These are phyloP conservation scores for Ophiocytium majus DNA, from an alignment of 352 stramenopile species.

Conservation along the genomic window DNA sequence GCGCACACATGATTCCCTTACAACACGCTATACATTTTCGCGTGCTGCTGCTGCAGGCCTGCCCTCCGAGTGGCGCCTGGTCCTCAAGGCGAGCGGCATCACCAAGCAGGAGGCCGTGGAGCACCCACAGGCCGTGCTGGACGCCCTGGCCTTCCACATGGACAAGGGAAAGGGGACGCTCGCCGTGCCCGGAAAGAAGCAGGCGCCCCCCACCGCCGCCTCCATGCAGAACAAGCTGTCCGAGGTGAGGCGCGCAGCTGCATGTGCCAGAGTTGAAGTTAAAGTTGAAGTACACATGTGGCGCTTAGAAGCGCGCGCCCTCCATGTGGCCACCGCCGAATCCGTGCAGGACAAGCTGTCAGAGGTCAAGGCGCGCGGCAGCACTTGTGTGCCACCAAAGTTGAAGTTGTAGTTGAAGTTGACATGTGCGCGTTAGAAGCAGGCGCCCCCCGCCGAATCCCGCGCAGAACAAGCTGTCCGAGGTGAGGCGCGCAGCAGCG, in stretches of 20 bases:
- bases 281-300: too few species aligned
- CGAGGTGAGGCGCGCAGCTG: conserved; percentile 36
- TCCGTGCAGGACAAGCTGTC: too few species aligned
- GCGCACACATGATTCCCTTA: too few species aligned
- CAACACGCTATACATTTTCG: too few species aligned
- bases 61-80: conserved; percentile 60
- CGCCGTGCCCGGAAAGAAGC: conserved; percentile 10
- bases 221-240: conserved; percentile 42
- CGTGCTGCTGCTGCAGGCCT: conserved; percentile 53
- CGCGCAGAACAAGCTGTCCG: conserved; percentile 40
- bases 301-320: too few species aligned
- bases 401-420: conserved; percentile 18
- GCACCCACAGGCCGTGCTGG: conserved; percentile 67
- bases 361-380: too few species aligned
- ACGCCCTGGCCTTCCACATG: conserved; percentile 67
- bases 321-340: conserved; percentile 28
- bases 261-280: conserved; percentile 36
- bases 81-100: conserved; percentile 68
- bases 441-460: too few species aligned
- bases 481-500: conserved; percentile 33
- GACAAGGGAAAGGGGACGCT: conserved; percentile 38
- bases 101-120: conserved; percentile 66
- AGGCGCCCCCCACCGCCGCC: conserved; percentile 34
- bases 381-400: too few species aligned
- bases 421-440: too few species aligned